Conservation (phyloP, 2,329 filamentous ascomycete species). For the Pseudocercospora ulei region DNA sequence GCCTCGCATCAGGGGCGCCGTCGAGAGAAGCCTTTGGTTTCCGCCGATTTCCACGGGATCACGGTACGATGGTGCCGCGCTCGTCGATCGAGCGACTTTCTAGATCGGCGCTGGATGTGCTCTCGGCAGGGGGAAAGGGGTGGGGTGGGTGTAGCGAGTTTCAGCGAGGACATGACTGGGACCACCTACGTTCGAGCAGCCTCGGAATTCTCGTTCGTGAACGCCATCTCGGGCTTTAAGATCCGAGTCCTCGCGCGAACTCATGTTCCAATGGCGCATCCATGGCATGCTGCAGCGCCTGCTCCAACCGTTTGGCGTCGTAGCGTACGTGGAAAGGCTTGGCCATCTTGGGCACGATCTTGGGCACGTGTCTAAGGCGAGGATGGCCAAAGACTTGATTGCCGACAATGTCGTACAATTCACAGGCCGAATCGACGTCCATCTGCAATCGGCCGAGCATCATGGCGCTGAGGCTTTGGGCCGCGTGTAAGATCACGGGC, state of each 20-base stretch:
- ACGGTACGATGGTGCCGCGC: conserved; percentile 20
- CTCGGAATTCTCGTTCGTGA: conserved; percentile 12
- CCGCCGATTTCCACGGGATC: conserved; percentile 8
- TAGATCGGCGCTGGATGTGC: conserved; percentile 16
- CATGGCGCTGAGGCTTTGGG: conserved; percentile 19
- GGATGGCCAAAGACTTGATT: conserved; percentile 17
- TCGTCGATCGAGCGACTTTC: conserved; percentile 19
- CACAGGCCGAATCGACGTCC: conserved; percentile 15
- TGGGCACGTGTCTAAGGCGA: no score
- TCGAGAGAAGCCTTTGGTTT: conserved; percentile 12
- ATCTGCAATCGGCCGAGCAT: conserved; percentile 24
- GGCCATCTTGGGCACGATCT: neutral
- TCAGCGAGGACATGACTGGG: conserved; percentile 1
- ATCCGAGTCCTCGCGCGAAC: no score
- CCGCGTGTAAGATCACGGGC: neutral
- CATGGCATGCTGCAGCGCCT: neutral
- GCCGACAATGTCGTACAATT: conserved; percentile 16
- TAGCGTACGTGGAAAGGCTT: conserved; percentile 12
- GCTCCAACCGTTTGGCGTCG: neutral
- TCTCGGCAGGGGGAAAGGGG: conserved; percentile 8
- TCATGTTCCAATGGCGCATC: no score
- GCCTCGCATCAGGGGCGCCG: conserved; percentile 14
- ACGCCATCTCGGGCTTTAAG: neutral
- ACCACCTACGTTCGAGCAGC: conserved; percentile 13
- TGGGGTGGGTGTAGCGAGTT: conserved; percentile 2